Base-by-base conservation (phyloP, 2,329 filamentous ascomycete species). In the Cryphonectria parasitica region DNA sequence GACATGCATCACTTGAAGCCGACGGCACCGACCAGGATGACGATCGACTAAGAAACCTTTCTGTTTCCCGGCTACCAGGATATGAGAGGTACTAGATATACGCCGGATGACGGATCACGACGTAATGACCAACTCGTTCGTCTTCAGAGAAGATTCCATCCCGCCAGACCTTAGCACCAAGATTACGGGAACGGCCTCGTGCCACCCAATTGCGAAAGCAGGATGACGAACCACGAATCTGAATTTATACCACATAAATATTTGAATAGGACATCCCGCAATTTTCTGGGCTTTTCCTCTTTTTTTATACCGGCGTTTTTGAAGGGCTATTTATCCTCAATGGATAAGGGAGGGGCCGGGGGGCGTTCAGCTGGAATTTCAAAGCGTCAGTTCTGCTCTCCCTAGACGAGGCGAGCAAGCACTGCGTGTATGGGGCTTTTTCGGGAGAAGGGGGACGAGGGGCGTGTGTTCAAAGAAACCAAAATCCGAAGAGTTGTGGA, bases 1-100 rank as follows among this genome's bases (percentile, higher is more conserved):
- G 85, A 82, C 77, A 77, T 87, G 74, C 81, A 85, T 75, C 87
- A 89, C 70, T 84, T 89, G 75, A 89, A 89, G 81, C 82, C 85
- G 4, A 82, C 84, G 73, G 78, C 85, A 54, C 82, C 85, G 5
- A 88, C 82, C 75, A 83, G 88, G 66, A 89, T 90, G 88, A 90
- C 88, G 2, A 90, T 90, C 74, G 88, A 90, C 76, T 90, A 83
- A 81, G 70, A 28, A 64, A 19, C 3, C 39, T 8, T 64, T 5
- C 25, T 43, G 25, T 41, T 19, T 22, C n/a, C 61, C n/a, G 61
- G n/a, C 13, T 43, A n/a, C 39, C 36, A 10, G 36, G 61, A 22
- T 39, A 7, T 39, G 43, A n/a, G 45, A 49, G 25, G 67, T 34
- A 56, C 58, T 13, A 45, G 45, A 64, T 69, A 67, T 60, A 45